These are phyloP conservation scores for Ustilago vetiveriae DNA, from an alignment of 1,284 basidiomycete genomes.

Conservation along the genomic window DNA sequence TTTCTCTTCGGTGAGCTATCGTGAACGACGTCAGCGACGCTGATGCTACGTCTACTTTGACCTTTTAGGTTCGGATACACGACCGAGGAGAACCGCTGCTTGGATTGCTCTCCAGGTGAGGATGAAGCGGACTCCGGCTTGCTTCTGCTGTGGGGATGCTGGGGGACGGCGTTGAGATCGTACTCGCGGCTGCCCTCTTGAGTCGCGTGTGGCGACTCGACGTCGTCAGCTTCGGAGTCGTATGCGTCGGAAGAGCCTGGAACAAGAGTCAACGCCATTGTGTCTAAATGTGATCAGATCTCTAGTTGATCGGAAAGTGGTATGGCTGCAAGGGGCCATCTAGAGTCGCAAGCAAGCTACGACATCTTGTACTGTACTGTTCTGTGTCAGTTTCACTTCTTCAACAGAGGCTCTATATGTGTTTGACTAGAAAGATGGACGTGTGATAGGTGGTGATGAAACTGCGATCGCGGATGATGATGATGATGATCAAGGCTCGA, in stretches of 20 bases:
- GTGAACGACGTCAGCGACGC: not conserved
- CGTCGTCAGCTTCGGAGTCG: constrained; percentile 1
- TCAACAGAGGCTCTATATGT: too few species aligned
- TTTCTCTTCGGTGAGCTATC: constrained; percentile 9
- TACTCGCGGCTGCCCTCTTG: constrained; percentile 1
- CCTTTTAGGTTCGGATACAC: constrained; percentile 4
- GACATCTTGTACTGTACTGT: too few species aligned
- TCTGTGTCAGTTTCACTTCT: too few species aligned
- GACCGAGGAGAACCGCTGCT: constrained; percentile 11
- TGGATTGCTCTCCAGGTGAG: not conserved
- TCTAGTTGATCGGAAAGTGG: too few species aligned
- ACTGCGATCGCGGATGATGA: too few species aligned
- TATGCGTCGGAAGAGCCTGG: constrained; percentile 34
- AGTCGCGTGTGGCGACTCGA: not conserved
- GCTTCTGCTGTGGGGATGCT: constrained; percentile 19
- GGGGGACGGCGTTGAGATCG: constrained; percentile 15
- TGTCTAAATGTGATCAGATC: too few species aligned
- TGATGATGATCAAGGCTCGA: too few species aligned
- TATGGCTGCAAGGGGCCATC: not conserved
- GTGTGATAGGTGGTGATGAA: too few species aligned
- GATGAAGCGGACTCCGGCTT: not conserved
- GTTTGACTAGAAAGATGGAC: too few species aligned
- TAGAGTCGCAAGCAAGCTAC: too few species aligned
- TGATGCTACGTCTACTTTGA: not conserved
- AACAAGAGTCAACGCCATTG: not conserved